phyloP scores from a whole-genome alignment of 257 asterid genomes.

The Forsythia suspensa region DNA sequence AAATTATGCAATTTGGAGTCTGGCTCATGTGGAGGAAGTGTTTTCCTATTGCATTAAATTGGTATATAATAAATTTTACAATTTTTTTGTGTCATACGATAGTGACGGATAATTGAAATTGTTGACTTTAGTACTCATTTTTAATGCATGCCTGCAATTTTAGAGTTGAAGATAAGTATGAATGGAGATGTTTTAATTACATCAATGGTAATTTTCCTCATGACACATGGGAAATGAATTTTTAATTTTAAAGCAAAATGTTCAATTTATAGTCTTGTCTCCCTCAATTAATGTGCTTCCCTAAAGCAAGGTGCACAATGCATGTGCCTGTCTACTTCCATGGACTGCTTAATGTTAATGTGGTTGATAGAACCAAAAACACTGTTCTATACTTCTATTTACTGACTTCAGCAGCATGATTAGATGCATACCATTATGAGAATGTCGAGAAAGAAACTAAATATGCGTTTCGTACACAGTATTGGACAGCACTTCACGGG shows the following conservation, averaged over 20 bases:
- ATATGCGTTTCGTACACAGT: background rate
- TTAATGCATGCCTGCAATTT: constrained; percentile 4
- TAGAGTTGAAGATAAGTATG: background rate
- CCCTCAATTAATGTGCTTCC: constrained; percentile 44
- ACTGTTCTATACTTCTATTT: constrained; percentile 6
- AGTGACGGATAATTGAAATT: constrained; percentile 14
- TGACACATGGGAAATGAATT: constrained; percentile 38
- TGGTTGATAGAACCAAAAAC: background rate
- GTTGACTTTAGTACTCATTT: constrained; percentile 23
- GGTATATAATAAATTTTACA: constrained; percentile 11
- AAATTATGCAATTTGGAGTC: constrained; percentile 23
- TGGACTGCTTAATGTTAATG: background rate
- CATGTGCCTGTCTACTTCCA: constrained; percentile 46
- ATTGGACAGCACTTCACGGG: background rate
- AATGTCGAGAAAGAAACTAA: background rate
- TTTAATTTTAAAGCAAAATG: constrained; percentile 31
- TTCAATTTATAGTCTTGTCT: constrained; percentile 52
- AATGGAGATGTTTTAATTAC: background rate
- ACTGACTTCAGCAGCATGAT: background rate
- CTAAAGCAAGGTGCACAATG: constrained; percentile 28
- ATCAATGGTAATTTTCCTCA: constrained; percentile 4
- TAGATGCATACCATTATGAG: background rate
- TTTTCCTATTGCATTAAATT: constrained; percentile 16
- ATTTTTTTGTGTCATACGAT: constrained; percentile 7
- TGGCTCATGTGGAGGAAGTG: constrained; percentile 24